Evolutionary conservation across 176 grass and related monocot genomes (phyloP), one percentile per base, ranked within the genome.

Genomic region (Neostapfia colusana): DNA sequence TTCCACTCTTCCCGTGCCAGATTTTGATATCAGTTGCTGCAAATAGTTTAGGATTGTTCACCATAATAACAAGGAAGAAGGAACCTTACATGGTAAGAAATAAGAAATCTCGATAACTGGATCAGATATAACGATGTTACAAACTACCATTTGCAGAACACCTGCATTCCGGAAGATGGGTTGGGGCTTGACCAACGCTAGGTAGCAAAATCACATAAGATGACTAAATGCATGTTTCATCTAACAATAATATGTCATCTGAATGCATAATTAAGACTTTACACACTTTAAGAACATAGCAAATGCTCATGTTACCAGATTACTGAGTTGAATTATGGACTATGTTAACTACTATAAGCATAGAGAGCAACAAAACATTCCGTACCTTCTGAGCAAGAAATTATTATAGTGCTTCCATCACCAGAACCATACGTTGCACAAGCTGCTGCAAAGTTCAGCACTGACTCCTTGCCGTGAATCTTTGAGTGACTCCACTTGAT

Each of bases 1-100:
- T 99, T 40, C 95, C 95, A 75, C 80, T 92, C 85, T 95, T 99
- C 20, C 95, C 95, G 18, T 95, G 91, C 95, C 95, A 95, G 79
- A 95, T 41, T 90, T 99, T 99, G 58, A 99, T 99, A 74, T 94
- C 89, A 72, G 87, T 95, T 69, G 69, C 95, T 99, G 87, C 74
- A 82, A 73, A 86, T 65, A 79, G 48, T 65, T 77, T 50, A 46
- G 42, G 41, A 60, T 79, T 56, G 66, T 35, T 51, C 58, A 43
- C 13, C n/a, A 46, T 50, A 34, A 43, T 73, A 69, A 14, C 2
- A 60, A 6, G 51, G 71, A 72, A 80, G 10, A 82, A 61, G n/a
- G 17, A 54, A 45, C 15, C 8, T 11, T 6, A 16, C 13, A 5
- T 67, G 65, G 1, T 58, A 46, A 27, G 42, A 45, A 20, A 34